These are phyloP conservation scores for Aspergillus ellipticus DNA, from an alignment of 495 filamentous ascomycete genomes.

Conservation along the genomic window DNA sequence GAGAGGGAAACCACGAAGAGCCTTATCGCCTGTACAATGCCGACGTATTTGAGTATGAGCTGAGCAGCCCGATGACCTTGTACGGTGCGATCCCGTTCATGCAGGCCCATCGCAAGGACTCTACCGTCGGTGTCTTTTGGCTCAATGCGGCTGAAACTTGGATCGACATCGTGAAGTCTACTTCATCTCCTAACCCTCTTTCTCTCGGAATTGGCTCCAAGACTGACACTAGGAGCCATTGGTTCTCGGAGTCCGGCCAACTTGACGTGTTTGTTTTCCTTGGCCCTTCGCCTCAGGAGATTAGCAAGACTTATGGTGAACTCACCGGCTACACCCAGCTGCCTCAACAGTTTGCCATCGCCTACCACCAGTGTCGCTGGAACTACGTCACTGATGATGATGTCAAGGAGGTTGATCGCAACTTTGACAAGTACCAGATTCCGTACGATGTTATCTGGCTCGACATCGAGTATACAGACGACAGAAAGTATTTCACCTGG, in stretches of 20 bases:
- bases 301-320: slow-evolving; percentile 77
- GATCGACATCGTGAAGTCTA: slow-evolving; percentile 89
- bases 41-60: slow-evolving; percentile 96
- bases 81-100: slow-evolving; percentile 95
- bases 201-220: slow-evolving; percentile 65
- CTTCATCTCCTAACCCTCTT: slow-evolving; percentile 69
- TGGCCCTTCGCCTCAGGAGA: slow-evolving; percentile 75
- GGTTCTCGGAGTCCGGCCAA: slow-evolving; percentile 89
- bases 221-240: slow-evolving; percentile 83
- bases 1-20: slow-evolving; percentile 75
- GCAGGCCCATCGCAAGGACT: slow-evolving; percentile 91
- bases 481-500: slow-evolving; percentile 97
- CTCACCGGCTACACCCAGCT: slow-evolving; percentile 93
- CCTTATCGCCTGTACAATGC: slow-evolving; percentile 96
- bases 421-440: slow-evolving; percentile 90
- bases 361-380: slow-evolving; percentile 97
- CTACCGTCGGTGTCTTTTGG: slow-evolving; percentile 98
- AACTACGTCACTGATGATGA: slow-evolving; percentile 97
- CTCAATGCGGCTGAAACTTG: slow-evolving; percentile 96
- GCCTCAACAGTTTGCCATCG: slow-evolving; percentile 87
- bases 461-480: slow-evolving; percentile 94
- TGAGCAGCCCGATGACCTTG: slow-evolving; percentile 97
- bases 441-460: slow-evolving; percentile 99
- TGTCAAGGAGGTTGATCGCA: slow-evolving; percentile 91
- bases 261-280: slow-evolving; percentile 93